Base-by-base conservation (phyloP, 768 basidiomycete species). In the Pleurotus citrinopileatus region DNA sequence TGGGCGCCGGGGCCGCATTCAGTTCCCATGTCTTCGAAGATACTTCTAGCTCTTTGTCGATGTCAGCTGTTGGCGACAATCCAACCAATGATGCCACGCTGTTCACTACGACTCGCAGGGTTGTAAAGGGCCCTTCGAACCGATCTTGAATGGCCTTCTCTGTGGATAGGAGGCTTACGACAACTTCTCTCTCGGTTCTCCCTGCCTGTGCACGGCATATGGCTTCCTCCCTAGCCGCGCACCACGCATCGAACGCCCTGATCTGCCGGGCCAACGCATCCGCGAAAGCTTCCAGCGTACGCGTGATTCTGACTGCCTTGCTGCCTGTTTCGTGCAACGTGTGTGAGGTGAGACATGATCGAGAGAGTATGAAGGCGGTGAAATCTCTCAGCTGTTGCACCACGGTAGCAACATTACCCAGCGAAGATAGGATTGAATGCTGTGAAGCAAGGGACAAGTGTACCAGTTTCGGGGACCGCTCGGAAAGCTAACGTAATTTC, bases 281-380 rank as follows among this genome's bases (percentile, higher is more conserved):
- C 1, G 87, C 81, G 63, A 91, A 91, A 0, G 91, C 91, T 64
- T 93, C 89, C n/a, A 89, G 68, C 0, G 88, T 91, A 27, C 77
- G 79, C 8, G 83, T 82, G 8, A 70, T 65, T 42, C 57, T 61
- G 7, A 19, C 9, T 34, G 60, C 42, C 40, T 61, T 45, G 29
- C 36, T 36, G 23, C 59, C 61, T 55, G 63, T 51, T 56, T 52
- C 47, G 55, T 28, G 28, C 48, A 50, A 32, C 13, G 56, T 51
- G 19, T 50, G 42, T 47, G 53, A 29, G 62, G 59, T 34, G 19
- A 23, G 19, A 32, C 65, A 59, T 22, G 63, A 64, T 58, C 69
- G 66, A 10, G 73, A 63, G 46, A 83, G 76, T 40, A 86, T 69
- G 22, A 74, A 67, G 4, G 70, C 61, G n/a, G 77, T 71, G 64